A percentile compares a stretch with the other conserved stretches of the same genome.
Conservation (phyloP, 2,329 filamentous ascomycete genomes). For the Blastomyces gilchristii region DNA sequence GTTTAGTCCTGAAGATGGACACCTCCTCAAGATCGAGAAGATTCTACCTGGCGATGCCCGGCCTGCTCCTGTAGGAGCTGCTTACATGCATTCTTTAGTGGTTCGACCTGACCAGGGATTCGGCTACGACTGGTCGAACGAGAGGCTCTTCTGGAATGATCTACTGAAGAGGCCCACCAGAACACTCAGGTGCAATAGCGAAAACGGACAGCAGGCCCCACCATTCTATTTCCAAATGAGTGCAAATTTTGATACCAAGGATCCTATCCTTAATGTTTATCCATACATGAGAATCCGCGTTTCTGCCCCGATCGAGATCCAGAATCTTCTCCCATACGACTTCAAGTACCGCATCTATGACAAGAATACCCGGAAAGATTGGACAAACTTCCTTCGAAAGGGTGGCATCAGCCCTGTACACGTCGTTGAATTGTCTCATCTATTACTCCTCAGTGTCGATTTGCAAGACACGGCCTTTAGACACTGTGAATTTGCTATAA, state of each 20-base stretch:
- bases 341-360: conserved; percentile 99
- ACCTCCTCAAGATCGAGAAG: conserved; percentile 95
- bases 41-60: conserved; percentile 83
- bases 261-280: conserved; percentile 74
- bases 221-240: conserved; percentile 97
- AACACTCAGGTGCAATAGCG: conserved; percentile 80
- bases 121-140: conserved; percentile 88
- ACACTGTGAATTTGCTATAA: conserved; percentile 90
- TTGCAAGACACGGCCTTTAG: conserved; percentile 95
- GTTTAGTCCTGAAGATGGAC: conserved; percentile 74
- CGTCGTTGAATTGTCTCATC: conserved; percentile 88
- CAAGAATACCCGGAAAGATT: conserved; percentile 96
- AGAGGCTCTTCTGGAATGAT: conserved; percentile 87
- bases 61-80: conserved; percentile 84
- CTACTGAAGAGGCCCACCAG: conserved; percentile 72
- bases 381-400: conserved; percentile 95
- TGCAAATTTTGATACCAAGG: conserved; percentile 70
- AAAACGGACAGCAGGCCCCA: conserved; percentile 57
- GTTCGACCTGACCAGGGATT: conserved; percentile 91
- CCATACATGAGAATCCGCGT: conserved; percentile 91
- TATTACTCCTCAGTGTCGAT: conserved; percentile 84
- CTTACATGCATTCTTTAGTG: conserved; percentile 77
- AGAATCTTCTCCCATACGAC: conserved; percentile 91
- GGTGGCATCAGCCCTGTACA: conserved; percentile 95
- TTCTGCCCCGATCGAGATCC: conserved; percentile 83